phyloP scores from a whole-genome alignment of 495 filamentous ascomycete species.

The Hypoxylon fragiforme region DNA sequence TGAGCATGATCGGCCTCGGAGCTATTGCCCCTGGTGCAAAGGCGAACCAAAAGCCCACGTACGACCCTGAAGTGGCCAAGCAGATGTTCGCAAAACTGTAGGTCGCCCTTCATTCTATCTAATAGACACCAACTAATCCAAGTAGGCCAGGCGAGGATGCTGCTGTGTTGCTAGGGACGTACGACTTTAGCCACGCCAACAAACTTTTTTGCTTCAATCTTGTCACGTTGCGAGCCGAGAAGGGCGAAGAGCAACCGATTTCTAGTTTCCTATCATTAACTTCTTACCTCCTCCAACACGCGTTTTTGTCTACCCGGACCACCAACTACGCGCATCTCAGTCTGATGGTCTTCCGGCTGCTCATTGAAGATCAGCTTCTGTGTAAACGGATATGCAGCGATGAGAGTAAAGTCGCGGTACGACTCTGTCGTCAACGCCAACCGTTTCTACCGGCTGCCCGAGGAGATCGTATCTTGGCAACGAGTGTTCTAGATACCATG shows the following conservation, averaged over 20 bases:
- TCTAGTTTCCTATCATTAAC: conserved; percentile 82
- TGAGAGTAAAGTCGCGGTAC: conserved; percentile 72
- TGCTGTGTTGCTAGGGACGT: conserved; percentile 78
- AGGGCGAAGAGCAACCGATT: conserved; percentile 74
- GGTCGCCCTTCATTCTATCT: conserved; percentile 16
- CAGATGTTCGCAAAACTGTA: conserved; percentile 69
- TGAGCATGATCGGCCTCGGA: conserved; percentile 84
- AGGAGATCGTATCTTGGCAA: conserved; percentile 69
- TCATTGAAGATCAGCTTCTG: conserved; percentile 82
- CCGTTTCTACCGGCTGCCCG: conserved; percentile 80
- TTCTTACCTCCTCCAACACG: conserved; percentile 92
- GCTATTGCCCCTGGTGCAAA: conserved; percentile 70
- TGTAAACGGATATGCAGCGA: conserved; percentile 86
- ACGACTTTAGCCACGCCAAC: conserved; percentile 93
- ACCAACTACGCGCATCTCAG: conserved; percentile 81
- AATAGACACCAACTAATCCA: conserved; percentile 30
- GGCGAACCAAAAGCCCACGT: conserved; percentile 58
- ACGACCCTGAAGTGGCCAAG: conserved; percentile 73
- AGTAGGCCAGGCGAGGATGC: conserved; percentile 75
- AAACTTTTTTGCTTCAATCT: conserved; percentile 92
- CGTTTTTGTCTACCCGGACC: conserved; percentile 77
- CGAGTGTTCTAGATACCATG: conserved; percentile 80
- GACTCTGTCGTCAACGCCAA: conserved; percentile 86
- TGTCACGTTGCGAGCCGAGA: conserved; percentile 64
- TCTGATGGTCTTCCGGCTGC: conserved; percentile 79